phyloP scores from a whole-genome alignment of 345 rosid species.

The Murraya koenigii region DNA sequence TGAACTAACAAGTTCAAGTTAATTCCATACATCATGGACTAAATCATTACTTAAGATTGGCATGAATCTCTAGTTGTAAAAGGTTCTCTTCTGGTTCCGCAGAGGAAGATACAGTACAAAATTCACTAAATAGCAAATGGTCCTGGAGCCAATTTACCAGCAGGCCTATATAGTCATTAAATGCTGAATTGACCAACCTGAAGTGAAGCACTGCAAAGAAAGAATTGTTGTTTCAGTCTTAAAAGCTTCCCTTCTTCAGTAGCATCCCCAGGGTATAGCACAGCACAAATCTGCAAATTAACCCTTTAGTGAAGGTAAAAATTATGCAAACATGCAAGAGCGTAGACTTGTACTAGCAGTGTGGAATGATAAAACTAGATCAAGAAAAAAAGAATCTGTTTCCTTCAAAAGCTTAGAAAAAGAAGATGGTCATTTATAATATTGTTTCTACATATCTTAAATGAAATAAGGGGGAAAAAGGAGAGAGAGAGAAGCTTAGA shows the following conservation, averaged over 20 bases:
- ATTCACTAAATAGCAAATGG: background rate
- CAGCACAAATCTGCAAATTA: conserved; percentile 77
- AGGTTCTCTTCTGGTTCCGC: background rate
- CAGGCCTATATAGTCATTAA: background rate
- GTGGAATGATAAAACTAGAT: background rate
- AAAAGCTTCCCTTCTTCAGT: conserved; percentile 93
- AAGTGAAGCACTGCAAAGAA: conserved; percentile 97
- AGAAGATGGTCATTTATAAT: background rate
- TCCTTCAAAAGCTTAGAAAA: background rate
- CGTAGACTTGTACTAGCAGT: background rate
- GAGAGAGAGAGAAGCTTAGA: background rate
- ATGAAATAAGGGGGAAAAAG: background rate
- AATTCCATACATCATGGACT: background rate
- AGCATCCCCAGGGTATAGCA: conserved; percentile 97
- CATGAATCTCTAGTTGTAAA: background rate
- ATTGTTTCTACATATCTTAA: background rate
- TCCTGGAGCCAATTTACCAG: background rate
- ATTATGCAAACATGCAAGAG: conserved; percentile 9
- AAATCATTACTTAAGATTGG: background rate
- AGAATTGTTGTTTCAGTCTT: conserved; percentile 93
- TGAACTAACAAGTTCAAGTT: background rate
- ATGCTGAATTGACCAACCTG: conserved; percentile 53
- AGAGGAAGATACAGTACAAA: background rate
- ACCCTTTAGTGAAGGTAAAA: background rate
- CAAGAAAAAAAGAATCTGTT: background rate